Conservation (phyloP, 2,329 filamentous ascomycete species). For the Davidsoniella eucalypti region DNA sequence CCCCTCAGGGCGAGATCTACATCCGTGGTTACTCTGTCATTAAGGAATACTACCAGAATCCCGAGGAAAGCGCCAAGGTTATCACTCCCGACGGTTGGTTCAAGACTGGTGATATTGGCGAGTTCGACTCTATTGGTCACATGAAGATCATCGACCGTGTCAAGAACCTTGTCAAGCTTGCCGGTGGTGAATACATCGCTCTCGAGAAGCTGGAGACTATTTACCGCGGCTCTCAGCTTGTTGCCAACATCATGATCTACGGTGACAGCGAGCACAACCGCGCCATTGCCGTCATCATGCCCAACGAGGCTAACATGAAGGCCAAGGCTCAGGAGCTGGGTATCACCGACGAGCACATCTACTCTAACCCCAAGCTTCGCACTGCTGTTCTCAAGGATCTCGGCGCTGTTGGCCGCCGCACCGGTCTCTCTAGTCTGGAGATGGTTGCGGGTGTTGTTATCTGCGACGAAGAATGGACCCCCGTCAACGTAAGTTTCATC, state of each 20-base stretch:
- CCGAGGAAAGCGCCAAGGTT: slow-evolving; percentile 64
- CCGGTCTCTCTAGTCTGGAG: slow-evolving; percentile 54
- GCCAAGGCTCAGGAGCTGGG: slow-evolving; percentile 43
- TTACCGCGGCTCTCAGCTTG: slow-evolving; percentile 64
- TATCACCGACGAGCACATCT: slow-evolving; percentile 51
- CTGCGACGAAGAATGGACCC: slow-evolving; percentile 77
- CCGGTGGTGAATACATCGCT: slow-evolving; percentile 91
- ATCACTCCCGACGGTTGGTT: slow-evolving; percentile 86
- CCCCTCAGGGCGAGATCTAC: slow-evolving; percentile 84
- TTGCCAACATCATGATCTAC: slow-evolving; percentile 77
- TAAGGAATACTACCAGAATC: slow-evolving; percentile 67
- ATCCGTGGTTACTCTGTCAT: slow-evolving; percentile 66
- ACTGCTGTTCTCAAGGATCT: slow-evolving; percentile 49
- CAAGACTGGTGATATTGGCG: slow-evolving; percentile 89
- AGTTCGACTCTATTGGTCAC: slow-evolving; percentile 67
- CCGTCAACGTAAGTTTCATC: slow-evolving; percentile 51
- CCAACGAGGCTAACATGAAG: slow-evolving; percentile 46
- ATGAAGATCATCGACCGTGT: slow-evolving; percentile 83
- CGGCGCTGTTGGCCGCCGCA: slow-evolving; percentile 44
- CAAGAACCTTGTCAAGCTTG: slow-evolving; percentile 96
- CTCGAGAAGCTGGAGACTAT: slow-evolving; percentile 89
- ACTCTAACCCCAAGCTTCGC: slow-evolving; percentile 49
- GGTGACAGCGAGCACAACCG: slow-evolving; percentile 59
- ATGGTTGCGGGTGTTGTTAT: slow-evolving; percentile 61
- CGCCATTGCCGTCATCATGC: slow-evolving; percentile 65